phyloP scores from a whole-genome alignment of 192 early-diverging fungal species.

The Kickxella alabastrina region DNA sequence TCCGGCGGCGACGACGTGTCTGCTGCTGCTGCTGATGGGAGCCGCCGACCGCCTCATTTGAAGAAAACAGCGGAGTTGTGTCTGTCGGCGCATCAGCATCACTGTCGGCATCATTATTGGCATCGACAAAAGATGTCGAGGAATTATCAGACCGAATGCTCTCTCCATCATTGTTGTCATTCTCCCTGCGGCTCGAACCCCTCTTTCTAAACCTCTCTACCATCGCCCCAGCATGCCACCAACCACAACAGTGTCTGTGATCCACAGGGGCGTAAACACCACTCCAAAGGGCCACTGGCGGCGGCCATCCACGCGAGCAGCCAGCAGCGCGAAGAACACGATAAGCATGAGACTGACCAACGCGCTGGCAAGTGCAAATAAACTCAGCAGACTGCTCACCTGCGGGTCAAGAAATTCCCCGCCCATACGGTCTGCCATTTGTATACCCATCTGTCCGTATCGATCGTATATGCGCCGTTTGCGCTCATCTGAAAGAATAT shows the following conservation, averaged over 20 bases:
- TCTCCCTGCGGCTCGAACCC: constrained; percentile 7
- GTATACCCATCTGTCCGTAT: constrained; percentile 75
- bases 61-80: constrained; percentile 20
- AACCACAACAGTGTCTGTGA: constrained; percentile 55
- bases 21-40: constrained; percentile 1
- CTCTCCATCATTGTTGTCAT: constrained; percentile 46
- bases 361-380: constrained; percentile 54
- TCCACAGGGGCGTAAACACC: constrained; percentile 82
- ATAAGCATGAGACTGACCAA: constrained; percentile 63
- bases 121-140: too few relatives aligned
- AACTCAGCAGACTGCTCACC: constrained; percentile 62
- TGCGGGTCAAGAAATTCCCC: constrained; percentile 64
- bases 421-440: constrained; percentile 69
- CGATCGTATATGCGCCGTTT: constrained; percentile 87
- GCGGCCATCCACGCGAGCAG: constrained; percentile 67
- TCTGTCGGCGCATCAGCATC: constrained; percentile 13
- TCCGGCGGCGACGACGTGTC: constrained; percentile 6
- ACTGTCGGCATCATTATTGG: neutral
- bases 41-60: neutral
- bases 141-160: neutral
- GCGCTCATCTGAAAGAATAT: constrained; percentile 68
- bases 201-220: neutral
- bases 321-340: constrained; percentile 77
- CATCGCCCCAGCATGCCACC: constrained; percentile 17
- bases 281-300: constrained; percentile 67